Evolutionary conservation across 768 basidiomycete genomes (phyloP).

Genomic region (Hygrophoropsis aurantiaca): DNA sequence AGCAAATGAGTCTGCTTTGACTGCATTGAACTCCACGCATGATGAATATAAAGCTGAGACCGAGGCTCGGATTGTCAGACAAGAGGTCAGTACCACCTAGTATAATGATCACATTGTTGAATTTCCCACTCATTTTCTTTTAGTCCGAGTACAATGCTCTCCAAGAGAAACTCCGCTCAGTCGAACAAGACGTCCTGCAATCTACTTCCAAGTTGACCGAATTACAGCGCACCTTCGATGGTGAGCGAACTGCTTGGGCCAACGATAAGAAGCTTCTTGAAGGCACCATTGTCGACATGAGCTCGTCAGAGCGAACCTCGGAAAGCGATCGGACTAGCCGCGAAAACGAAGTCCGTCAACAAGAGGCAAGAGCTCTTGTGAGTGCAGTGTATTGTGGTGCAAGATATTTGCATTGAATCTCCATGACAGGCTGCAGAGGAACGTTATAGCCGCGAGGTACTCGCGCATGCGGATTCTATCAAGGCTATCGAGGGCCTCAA

Average conservation of each 20-base stretch:
- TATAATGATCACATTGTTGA: not conserved
- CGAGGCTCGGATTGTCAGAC: constrained; percentile 63
- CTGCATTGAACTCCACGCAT: constrained; percentile 65
- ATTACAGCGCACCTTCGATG: constrained; percentile 64
- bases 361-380: constrained; percentile 73
- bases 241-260: constrained; percentile 67
- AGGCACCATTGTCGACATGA: constrained; percentile 79
- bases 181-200: constrained; percentile 54
- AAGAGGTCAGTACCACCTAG: constrained; percentile 54
- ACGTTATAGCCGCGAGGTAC: constrained; percentile 76
- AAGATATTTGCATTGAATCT: not conserved
- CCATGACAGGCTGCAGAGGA: constrained; percentile 66
- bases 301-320: constrained; percentile 66
- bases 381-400: constrained; percentile 3
- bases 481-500: constrained; percentile 66
- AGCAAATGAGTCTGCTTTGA: constrained; percentile 76
- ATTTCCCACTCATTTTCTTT: not conserved
- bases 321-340: constrained; percentile 63
- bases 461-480: constrained; percentile 84
- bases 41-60: constrained; percentile 79
- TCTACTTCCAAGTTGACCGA: constrained; percentile 52
- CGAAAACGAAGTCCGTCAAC: constrained; percentile 63
- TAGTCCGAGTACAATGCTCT: constrained; percentile 67
- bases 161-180: constrained; percentile 56
- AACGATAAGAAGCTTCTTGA: constrained; percentile 82